Base-by-base conservation (phyloP, 1,284 basidiomycete species). In the Sanghuangporus baumii region DNA sequence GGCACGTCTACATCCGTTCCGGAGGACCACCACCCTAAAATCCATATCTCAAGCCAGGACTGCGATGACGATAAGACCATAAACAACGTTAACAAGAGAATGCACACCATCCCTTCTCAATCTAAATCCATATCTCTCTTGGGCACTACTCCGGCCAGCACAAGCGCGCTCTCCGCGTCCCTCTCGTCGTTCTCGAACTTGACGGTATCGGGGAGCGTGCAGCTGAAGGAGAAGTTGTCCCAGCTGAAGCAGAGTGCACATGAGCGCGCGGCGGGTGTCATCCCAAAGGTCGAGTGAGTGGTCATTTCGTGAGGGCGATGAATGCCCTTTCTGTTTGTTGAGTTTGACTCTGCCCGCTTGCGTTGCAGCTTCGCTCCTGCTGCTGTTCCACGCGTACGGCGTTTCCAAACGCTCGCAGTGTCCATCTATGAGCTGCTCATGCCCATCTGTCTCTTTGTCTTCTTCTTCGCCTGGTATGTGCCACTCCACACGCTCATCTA, bases 351-450 rank as follows among this genome's bases (percentile, higher is more conserved):
- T 34, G 34, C 31, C 26, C 31, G 20, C 11, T 31, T 63, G 50
- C 40, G 26, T 31, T 5, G 26, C 65, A 91, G 89, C 59, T 91
- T 89, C 68, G 89, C 84, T 3, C 89, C 89, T 0, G 79, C 86
- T 12, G 81, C 81, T 70, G 85, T 94, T 66, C 91, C 91, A n/a
- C 79, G 85, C 62, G 86, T 86, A 71, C 81, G 94, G 65, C 81
- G 94, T 68, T 73, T 96, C 61, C 93, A 96, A 77, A 96, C 90
- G 62, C 79, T 93, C 60, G 89, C 85, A 0, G 96, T 99, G 47
- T 89, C 95, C 11, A 70, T 88, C 58, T 98, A 93, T 94, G 91
- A 91, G 14, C 82, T 90, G 11, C 78, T 89, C 70, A 86, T 98
- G 57, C 85, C 92, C 2, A 79, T 91, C 65, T 83, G 82, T 57